Evolutionary conservation across 2,329 filamentous ascomycete species (phyloP).

Genomic region (Aspergillus oerlinghausenensis): DNA sequence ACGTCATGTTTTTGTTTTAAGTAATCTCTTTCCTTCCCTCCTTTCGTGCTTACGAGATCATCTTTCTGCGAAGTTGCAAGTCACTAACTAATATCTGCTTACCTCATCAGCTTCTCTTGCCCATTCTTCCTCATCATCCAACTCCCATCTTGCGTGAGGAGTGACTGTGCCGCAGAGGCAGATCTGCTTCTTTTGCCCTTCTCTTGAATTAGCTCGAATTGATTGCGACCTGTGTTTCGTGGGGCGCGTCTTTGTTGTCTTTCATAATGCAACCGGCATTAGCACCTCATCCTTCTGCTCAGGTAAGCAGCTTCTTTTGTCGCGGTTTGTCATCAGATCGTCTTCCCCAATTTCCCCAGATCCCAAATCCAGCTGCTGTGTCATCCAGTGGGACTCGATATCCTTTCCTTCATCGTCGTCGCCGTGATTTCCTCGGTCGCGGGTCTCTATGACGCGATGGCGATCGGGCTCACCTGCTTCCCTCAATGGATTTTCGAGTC

Average conservation of each 20-base stretch:
- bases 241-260: constrained; percentile 15
- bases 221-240: constrained; percentile 7
- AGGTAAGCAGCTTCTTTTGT: constrained; percentile 47
- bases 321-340: constrained; percentile 36
- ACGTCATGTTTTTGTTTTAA: constrained; percentile 11
- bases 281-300: constrained; percentile 48
- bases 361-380: not conserved
- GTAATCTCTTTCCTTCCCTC: constrained; percentile 12
- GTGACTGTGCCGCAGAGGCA: constrained; percentile 4
- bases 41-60: constrained; percentile 24
- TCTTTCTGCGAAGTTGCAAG: not conserved
- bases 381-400: not conserved
- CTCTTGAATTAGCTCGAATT: constrained; percentile 11
- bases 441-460: not conserved
- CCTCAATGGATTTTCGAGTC: not conserved
- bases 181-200: not conserved
- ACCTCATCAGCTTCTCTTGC: constrained; percentile 32
- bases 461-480: not conserved
- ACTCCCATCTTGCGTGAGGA: constrained; percentile 9
- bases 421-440: not conserved
- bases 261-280: constrained; percentile 42
- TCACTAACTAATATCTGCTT: no score
- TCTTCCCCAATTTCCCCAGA: constrained; percentile 11
- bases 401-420: not conserved
- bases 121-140: constrained; percentile 17